These are phyloP conservation scores for Cercospora zeae-maydis DNA, from an alignment of 2,329 filamentous ascomycete genomes.

Conservation along the genomic window DNA sequence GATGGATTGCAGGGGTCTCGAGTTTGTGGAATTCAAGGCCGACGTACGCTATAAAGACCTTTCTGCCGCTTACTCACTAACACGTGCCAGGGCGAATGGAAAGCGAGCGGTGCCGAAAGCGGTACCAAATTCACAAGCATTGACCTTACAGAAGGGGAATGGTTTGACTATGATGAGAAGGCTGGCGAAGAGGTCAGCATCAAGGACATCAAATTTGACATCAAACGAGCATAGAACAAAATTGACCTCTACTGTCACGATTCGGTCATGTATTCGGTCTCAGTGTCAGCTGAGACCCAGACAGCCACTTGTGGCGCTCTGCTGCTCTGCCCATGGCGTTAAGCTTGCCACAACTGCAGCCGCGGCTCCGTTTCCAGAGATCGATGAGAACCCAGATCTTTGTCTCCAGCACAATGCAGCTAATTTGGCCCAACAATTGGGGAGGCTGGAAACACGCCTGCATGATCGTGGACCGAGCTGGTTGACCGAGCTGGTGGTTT, in stretches of 20 bases:
- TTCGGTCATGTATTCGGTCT: background rate
- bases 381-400: background rate
- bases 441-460: background rate
- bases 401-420: background rate
- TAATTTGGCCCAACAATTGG: background rate
- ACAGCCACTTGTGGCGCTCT: background rate
- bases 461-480: background rate
- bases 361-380: background rate
- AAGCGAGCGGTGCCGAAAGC: conserved; percentile 76
- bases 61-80: background rate
- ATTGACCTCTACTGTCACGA: conserved; percentile 39
- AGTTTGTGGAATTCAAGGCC: conserved; percentile 85
- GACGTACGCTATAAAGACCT: conserved; percentile 56
- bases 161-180: conserved; percentile 98
- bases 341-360: background rate
- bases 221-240: conserved; percentile 56
- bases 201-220: conserved; percentile 82
- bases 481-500: background rate
- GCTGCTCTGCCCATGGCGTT: background rate
- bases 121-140: conserved; percentile 76
- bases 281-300: background rate
- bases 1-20: conserved; percentile 89
- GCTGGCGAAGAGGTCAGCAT: conserved; percentile 86
- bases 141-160: conserved; percentile 84
- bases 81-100: conserved; percentile 71